Percentiles rank a stretch among this genome's conserved stretches.
phyloP scores from a whole-genome alignment of 441 rosid species.

The Hura crepitans region DNA sequence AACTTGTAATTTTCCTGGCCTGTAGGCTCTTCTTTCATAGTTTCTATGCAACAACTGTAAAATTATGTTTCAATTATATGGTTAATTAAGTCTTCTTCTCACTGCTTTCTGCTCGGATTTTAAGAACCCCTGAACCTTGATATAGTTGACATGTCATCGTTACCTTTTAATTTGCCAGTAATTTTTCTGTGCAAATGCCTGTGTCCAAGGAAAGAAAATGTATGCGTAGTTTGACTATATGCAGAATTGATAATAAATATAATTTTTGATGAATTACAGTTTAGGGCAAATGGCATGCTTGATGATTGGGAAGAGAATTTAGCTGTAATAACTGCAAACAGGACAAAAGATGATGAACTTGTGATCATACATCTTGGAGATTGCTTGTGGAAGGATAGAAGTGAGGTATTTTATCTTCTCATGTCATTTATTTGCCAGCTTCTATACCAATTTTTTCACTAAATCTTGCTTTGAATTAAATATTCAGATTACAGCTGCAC shows the following conservation, averaged over 20 bases:
- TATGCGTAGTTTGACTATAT: neutral
- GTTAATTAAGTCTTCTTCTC: neutral
- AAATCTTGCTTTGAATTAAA: slow-evolving; percentile 24
- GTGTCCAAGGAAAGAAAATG: neutral
- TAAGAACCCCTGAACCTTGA: slow-evolving; percentile 11
- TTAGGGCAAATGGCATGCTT: slow-evolving; percentile 76
- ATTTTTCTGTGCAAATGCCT: neutral
- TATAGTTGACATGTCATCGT: neutral
- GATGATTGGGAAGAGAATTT: slow-evolving; percentile 97
- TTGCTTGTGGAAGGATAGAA: slow-evolving; percentile 92
- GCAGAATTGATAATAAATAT: slow-evolving; percentile 5
- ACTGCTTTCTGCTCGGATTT: neutral
- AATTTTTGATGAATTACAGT: slow-evolving; percentile 37
- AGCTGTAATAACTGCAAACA: slow-evolving; percentile 92
- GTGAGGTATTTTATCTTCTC: slow-evolving; percentile 58
- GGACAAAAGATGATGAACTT: slow-evolving; percentile 92
- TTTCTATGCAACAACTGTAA: neutral
- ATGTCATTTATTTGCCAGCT: slow-evolving; percentile 12
- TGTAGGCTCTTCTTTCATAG: neutral
- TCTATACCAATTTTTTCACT: slow-evolving; percentile 10
- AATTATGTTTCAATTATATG: neutral
- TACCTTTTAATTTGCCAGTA: neutral
- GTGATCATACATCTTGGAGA: slow-evolving; percentile 97
- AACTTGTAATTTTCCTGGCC: neutral
- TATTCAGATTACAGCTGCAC: slow-evolving; percentile 84